Evolutionary conservation across 257 asterid species (phyloP).

Genomic region (Solanum ossicruentum): DNA sequence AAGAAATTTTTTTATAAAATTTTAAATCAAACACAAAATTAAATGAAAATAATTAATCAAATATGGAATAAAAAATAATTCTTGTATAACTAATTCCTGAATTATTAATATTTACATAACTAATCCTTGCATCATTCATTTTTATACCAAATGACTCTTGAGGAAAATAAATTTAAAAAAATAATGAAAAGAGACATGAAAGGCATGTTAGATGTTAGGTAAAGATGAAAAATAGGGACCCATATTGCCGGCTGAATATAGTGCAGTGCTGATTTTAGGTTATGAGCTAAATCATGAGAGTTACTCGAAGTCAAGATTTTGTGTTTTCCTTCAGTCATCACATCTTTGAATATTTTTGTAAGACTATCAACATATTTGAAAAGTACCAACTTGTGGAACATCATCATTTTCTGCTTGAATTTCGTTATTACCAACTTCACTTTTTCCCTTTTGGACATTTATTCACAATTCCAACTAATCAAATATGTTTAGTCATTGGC

Average conservation of each 20-base stretch:
- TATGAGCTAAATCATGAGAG: slow-evolving; percentile 17
- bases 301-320: neutral
- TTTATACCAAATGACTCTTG: neutral
- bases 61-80: too few species aligned
- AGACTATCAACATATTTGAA: neutral
- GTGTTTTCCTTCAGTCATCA: neutral
- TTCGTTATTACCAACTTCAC: neutral
- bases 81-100: too few species aligned
- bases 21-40: too few species aligned
- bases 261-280: slow-evolving; percentile 1
- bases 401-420: neutral
- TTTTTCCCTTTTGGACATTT: neutral
- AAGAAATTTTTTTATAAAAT: too few species aligned
- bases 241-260: slow-evolving; percentile 12
- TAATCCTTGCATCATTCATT: too few species aligned
- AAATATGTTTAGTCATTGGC: neutral
- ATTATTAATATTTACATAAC: too few species aligned
- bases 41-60: too few species aligned
- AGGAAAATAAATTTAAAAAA: neutral
- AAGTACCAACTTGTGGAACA: neutral
- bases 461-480: neutral
- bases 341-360: neutral
- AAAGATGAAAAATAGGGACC: slow-evolving; percentile 41
- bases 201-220: slow-evolving; percentile 54
- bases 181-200: slow-evolving; percentile 8